A percentile compares a stretch with the other conserved stretches of the same genome.
phyloP scores from a whole-genome alignment of 2,329 filamentous ascomycete genomes.

The Elsinoe fawcettii region DNA sequence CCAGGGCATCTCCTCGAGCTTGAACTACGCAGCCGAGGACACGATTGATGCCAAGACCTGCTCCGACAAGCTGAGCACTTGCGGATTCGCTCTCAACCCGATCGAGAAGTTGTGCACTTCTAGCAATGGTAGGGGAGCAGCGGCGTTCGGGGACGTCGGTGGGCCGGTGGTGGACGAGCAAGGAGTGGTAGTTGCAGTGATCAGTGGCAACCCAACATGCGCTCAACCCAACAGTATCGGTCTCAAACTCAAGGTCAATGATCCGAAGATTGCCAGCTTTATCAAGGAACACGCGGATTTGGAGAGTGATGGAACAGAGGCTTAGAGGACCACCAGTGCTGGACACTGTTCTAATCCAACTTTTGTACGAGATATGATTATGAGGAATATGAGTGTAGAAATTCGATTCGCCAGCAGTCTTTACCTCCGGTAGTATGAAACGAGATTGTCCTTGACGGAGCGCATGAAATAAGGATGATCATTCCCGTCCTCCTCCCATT shows the following conservation, averaged over 20 bases:
- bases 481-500: not conserved
- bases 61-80: slow-evolving; percentile 7
- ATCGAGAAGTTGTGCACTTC: slow-evolving; percentile 13
- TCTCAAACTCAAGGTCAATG: slow-evolving; percentile 5
- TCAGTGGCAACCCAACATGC: slow-evolving; percentile 15
- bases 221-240: slow-evolving; percentile 6
- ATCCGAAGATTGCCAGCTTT: slow-evolving; percentile 6
- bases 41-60: not conserved
- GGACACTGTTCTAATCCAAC: not conserved
- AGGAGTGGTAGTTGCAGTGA: slow-evolving; percentile 14
- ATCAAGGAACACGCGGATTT: slow-evolving; percentile 6
- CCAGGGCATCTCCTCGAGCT: slow-evolving; percentile 4
- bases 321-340: not conserved
- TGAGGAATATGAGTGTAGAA: not conserved
- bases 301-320: no score
- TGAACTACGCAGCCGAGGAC: not conserved
- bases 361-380: not conserved
- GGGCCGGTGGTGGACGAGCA: slow-evolving; percentile 14
- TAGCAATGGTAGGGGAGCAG: not conserved
- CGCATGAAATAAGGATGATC: not conserved
- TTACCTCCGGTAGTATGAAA: not conserved
- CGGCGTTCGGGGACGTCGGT: slow-evolving; percentile 15
- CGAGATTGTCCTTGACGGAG: not conserved
- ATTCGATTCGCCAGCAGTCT: slow-evolving; percentile 7
- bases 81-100: slow-evolving; percentile 5